Evolutionary conservation across 345 rosid species (phyloP), one percentile per base, ranked within the genome.

Genomic region (Passiflora organensis): DNA sequence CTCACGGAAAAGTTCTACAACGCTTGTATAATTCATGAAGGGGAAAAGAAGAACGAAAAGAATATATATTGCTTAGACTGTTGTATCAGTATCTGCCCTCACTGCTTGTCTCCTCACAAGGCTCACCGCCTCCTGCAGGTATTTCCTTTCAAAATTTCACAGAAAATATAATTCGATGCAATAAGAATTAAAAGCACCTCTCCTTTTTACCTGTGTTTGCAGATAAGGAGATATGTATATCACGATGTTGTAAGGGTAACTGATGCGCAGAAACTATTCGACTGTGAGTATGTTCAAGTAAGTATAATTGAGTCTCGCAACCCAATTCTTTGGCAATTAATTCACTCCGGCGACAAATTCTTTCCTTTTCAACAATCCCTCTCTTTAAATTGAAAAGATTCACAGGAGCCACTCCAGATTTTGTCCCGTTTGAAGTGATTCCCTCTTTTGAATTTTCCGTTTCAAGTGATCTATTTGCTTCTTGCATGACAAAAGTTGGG

Each of bases 141-240:
- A n/a, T n/a, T n/a, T n/a, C n/a, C n/a, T n/a, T n/a, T n/a, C n/a
- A n/a, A n/a, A n/a, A n/a, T n/a, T n/a, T n/a, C n/a, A n/a, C n/a
- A n/a, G n/a, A n/a, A n/a, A n/a, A n/a, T n/a, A n/a, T n/a, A 41
- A 41, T 41, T 41, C n/a, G 13, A 15, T 9, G 2, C 1, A 5
- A 6, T 15, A 51, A 9, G 37, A 18, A 51, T 25, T 8, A 13
- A 2, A 34, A 14, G 15, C 1, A 19, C 43, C 1, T 17, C 18
- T 11, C n/a, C 18, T 1, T 51, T 11, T 15, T 1, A 25, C 13
- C 8, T 53, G 5, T 62, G 52, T 67, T n/a, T 65, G 43, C 84
- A 91, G 96, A 79, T 91, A 61, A 82, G 97, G 59, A 82, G 97
- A 60, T 91, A 91, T 59, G 91, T 91, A 19, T 91, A 91, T 32